A percentile compares a stretch with the other conserved stretches of the same genome.
Conservation (phyloP, 2,329 filamentous ascomycete species). For the Talaromyces marneffei region DNA sequence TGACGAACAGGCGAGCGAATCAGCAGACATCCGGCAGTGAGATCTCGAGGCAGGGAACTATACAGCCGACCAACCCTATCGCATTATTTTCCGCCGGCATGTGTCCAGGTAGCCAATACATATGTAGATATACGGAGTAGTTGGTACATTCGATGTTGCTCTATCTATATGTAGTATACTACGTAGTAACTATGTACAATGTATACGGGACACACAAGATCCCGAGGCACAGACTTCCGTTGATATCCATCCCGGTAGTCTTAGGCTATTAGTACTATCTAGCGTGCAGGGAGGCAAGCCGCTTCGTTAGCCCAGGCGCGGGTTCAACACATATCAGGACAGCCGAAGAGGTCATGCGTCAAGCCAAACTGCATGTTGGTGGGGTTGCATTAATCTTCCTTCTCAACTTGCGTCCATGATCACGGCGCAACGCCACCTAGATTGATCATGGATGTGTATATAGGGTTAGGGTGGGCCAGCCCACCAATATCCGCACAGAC, state of each 20-base stretch:
- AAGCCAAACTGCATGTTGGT: neutral
- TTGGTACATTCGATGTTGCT: neutral
- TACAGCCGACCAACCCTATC: neutral
- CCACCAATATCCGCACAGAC: neutral
- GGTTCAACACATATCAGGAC: neutral
- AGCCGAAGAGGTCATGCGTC: slow-evolving; percentile 10
- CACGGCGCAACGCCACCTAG: neutral
- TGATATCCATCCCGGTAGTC: no score
- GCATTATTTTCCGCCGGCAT: neutral
- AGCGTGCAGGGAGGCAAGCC: slow-evolving; percentile 3
- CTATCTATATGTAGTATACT: neutral
- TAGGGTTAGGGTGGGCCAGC: no score
- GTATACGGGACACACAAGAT: neutral
- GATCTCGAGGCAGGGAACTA: neutral
- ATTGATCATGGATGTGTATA: neutral
- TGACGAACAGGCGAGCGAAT: neutral
- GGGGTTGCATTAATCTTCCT: neutral
- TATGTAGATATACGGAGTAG: neutral
- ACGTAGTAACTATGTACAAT: neutral
- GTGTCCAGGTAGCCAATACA: neutral
- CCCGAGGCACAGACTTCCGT: neutral
- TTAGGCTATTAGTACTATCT: neutral
- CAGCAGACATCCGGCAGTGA: neutral
- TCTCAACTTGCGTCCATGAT: neutral
- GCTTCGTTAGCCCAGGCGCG: slow-evolving; percentile 8